Evolutionary conservation across 2,329 filamentous ascomycete genomes (phyloP), one percentile per base, ranked within the genome.

Genomic region (Phialophora tarda): DNA sequence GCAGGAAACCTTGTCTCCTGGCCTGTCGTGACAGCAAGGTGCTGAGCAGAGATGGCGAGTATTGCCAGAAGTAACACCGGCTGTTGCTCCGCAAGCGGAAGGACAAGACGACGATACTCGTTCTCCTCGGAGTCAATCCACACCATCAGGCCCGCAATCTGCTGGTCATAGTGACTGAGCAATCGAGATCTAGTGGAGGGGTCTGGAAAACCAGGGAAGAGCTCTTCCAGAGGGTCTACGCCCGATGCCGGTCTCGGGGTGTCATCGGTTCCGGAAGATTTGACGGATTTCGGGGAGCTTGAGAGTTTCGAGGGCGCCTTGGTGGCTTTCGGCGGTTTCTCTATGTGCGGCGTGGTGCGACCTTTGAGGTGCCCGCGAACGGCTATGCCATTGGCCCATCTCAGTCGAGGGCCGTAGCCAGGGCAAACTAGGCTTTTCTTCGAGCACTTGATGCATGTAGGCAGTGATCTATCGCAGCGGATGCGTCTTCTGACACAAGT

Each of bases 151-250:
- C 68, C 68, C 14, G 68, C 68, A 47, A 69, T 69, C 41, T 69
- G 64, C 44, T 62, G 63, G 48, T 69, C 68, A 59, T 69, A 69
- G 34, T 69, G 65, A 4, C 98, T 77, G 91, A 86, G 24, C 81
- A 83, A 77, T 97, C 94, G 75, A 93, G 97, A 62, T 88, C 86
- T 1, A 89, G 88, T 51, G 97, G 84, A 75, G 86, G 88, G 72
- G 87, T 83, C 77, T 97, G 83, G 81, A 97, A 98, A 61, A 4
- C 53, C 68, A 3, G 68, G 68, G 30, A 69, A 67, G 17, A 62
- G 23, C 50, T 38, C 60, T 21, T 67, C 64, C 11, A 69, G 47
- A 7, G 64, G 64, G 50, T 65, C 67, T 34, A 56, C 30, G 28
- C 58, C 17, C 12, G 62, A 59, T 12, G 48, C 12, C n/a, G 58